Percentiles rank a stretch among this genome's conserved stretches.
phyloP scores from a whole-genome alignment of 805 yeast species.

The Schwanniomyces polymorphus region DNA sequence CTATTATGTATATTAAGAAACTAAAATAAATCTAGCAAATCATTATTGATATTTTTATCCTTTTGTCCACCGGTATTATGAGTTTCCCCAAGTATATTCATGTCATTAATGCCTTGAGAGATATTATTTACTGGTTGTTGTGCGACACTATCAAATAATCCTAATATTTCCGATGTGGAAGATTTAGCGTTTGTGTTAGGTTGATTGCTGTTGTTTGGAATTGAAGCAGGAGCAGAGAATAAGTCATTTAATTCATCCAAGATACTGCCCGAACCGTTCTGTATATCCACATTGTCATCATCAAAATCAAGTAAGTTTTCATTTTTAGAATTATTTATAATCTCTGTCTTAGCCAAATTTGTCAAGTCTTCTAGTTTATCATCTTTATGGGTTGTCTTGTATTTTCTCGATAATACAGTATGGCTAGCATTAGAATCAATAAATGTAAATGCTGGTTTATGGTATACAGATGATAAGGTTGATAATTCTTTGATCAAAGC shows the following conservation, averaged over 20 bases:
- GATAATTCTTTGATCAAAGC: constrained; percentile 75
- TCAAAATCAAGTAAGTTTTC: constrained; percentile 88
- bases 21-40: constrained; percentile 39
- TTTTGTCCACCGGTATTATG: constrained; percentile 2
- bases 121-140: constrained; percentile 2
- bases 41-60: constrained; percentile 18
- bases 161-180: constrained; percentile 44
- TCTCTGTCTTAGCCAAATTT: constrained; percentile 74
- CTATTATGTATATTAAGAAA: constrained; percentile 3
- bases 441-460: constrained; percentile 73
- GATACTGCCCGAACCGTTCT: constrained; percentile 35
- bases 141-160: constrained; percentile 33
- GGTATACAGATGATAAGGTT: constrained; percentile 85
- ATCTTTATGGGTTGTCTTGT: constrained; percentile 11
- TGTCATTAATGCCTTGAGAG: constrained; percentile 9
- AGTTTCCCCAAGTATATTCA: constrained; percentile 6
- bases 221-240: constrained; percentile 45
- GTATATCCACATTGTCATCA: constrained; percentile 47
- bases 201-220: constrained; percentile 12
- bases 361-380: constrained; percentile 72
- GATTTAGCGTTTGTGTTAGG: constrained; percentile 9
- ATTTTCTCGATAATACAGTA: constrained; percentile 24
- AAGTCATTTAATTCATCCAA: constrained; percentile 77
- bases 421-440: constrained; percentile 39
- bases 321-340: constrained; percentile 60